These are phyloP conservation scores for Plenodomus lindquistii DNA, from an alignment of 2,329 filamentous ascomycete species.

Conservation along the genomic window DNA sequence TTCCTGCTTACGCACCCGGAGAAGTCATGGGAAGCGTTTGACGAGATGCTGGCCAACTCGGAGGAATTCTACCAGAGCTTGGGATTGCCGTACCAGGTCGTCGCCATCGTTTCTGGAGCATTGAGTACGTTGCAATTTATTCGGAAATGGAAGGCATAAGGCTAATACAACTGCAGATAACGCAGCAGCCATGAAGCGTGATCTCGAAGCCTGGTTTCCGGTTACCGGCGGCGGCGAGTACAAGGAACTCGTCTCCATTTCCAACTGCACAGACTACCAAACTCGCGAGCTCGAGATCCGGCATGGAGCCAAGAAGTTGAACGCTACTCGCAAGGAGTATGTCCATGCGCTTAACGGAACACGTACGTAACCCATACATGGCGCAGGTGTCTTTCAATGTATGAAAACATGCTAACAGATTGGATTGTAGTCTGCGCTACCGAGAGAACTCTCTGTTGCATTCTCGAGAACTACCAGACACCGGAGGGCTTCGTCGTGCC, in stretches of 20 bases:
- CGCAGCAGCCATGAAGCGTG: constrained; percentile 77
- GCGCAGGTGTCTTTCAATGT: too few relatives aligned
- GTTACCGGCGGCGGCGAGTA: constrained; percentile 74
- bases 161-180: constrained; percentile 31
- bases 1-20: constrained; percentile 71
- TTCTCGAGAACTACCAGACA: constrained; percentile 96
- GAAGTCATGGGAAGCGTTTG: constrained; percentile 84
- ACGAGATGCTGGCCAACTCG: constrained; percentile 86
- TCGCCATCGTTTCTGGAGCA: constrained; percentile 94
- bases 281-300: constrained; percentile 91
- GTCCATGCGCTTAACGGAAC: constrained; percentile 90
- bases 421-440: constrained; percentile 70
- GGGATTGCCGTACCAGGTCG: constrained; percentile 85
- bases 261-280: constrained; percentile 98
- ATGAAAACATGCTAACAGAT: not conserved
- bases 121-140: constrained; percentile 57
- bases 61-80: constrained; percentile 96
- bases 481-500: constrained; percentile 63
- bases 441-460: constrained; percentile 87
- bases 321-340: constrained; percentile 80
- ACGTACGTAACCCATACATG: too few relatives aligned
- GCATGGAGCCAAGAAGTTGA: constrained; percentile 81
- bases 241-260: constrained; percentile 97
- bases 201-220: constrained; percentile 82
- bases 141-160: not conserved